Evolutionary conservation across 2,329 filamentous ascomycete species (phyloP).

Genomic region (Aspergillus hiratsukae): DNA sequence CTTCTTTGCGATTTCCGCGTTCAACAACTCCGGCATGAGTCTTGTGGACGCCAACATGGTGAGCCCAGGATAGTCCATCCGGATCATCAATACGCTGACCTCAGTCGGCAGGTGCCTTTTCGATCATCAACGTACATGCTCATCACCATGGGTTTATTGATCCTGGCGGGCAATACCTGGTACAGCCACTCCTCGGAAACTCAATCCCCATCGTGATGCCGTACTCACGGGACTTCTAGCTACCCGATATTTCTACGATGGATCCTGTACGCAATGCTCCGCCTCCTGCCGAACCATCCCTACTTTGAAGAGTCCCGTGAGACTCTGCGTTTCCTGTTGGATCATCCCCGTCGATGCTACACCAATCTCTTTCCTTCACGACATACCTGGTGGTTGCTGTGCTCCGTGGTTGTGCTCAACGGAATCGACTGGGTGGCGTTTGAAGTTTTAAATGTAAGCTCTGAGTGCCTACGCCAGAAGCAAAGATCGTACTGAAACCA

Average conservation of each 20-base stretch:
- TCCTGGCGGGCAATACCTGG: constrained; percentile 36
- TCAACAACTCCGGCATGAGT: constrained; percentile 50
- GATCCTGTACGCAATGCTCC: background rate
- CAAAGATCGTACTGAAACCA: background rate
- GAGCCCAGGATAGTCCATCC: constrained; percentile 22
- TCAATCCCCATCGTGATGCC: background rate
- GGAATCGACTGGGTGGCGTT: constrained; percentile 50
- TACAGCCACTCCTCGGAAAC: background rate
- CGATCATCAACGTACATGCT: constrained; percentile 20
- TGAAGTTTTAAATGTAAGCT: constrained; percentile 42
- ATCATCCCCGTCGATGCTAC: constrained; percentile 58
- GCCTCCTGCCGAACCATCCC: background rate
- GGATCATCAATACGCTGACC: constrained; percentile 25
- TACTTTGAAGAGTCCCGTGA: constrained; percentile 17
- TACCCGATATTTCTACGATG: background rate
- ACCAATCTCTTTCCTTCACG: constrained; percentile 56
- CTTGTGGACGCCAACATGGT: constrained; percentile 48
- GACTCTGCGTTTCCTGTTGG: constrained; percentile 52
- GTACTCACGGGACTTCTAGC: background rate
- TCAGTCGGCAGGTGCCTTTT: constrained; percentile 15
- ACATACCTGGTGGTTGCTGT: constrained; percentile 55
- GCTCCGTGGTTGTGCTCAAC: constrained; percentile 50
- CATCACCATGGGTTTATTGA: constrained; percentile 29
- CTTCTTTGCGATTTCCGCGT: constrained; percentile 44
- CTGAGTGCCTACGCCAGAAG: background rate